Conservation (phyloP, 768 basidiomycete species). For the Boletellus ananiceps region DNA sequence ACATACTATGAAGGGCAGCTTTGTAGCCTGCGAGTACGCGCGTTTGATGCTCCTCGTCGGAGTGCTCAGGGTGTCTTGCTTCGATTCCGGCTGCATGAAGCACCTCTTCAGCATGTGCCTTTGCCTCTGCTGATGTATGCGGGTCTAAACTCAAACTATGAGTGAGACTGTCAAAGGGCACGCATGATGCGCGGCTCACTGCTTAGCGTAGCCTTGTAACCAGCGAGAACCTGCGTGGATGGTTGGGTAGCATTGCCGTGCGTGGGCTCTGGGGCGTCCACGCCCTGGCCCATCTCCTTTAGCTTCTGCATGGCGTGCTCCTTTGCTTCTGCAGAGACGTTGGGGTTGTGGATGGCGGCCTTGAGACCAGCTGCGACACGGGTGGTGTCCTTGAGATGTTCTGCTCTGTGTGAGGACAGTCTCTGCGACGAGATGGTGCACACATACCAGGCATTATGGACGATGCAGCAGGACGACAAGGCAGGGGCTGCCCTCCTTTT, state of each 20-base stretch:
- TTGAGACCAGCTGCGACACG: slow-evolving; percentile 55
- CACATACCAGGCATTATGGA: slow-evolving; percentile 14
- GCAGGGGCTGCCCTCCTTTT: not conserved
- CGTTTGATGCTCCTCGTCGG: slow-evolving; percentile 38
- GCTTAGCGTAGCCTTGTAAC: slow-evolving; percentile 47
- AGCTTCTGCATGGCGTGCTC: slow-evolving; percentile 43
- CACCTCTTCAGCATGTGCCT: slow-evolving; percentile 51
- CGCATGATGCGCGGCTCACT: slow-evolving; percentile 26
- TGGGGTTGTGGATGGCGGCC: slow-evolving; percentile 55
- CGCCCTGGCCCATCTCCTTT: slow-evolving; percentile 33
- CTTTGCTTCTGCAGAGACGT: slow-evolving; percentile 54
- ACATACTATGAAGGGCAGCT: slow-evolving; percentile 47
- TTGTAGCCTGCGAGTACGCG: slow-evolving; percentile 56
- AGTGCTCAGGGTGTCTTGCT: slow-evolving; percentile 27
- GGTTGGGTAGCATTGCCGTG: not conserved
- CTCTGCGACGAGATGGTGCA: not conserved
- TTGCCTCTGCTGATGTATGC: slow-evolving; percentile 44
- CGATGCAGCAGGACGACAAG: not conserved
- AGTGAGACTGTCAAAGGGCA: no score
- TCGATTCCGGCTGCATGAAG: slow-evolving; percentile 42
- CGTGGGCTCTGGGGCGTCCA: not conserved
- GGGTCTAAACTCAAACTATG: slow-evolving; percentile 32
- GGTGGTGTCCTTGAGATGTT: slow-evolving; percentile 36
- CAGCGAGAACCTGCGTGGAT: slow-evolving; percentile 33
- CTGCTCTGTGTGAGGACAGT: slow-evolving; percentile 5